Evolutionary conservation across 176 grass and related monocot species (phyloP).

Genomic region (barley (Hordeum vulgare)): MorexV3_pseudomolecules_assembly NC_058520.1:25451074-25451573

Average conservation of each 20-base stretch:
- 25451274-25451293: conserved; percentile 13
- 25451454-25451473: conserved; percentile 50
- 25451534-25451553: neutral
- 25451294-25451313: conserved; percentile 14
- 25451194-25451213: conserved; percentile 34
- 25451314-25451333: conserved; percentile 38
- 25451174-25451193: conserved; percentile 7
- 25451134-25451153: neutral
- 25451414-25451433: conserved; percentile 21
- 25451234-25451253: conserved; percentile 19
- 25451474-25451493: conserved; percentile 53
- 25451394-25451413: conserved; percentile 41
- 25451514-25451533: conserved; percentile 17
- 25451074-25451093: conserved; percentile 22
- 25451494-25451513: conserved; percentile 43
- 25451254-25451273: conserved; percentile 35
- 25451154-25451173: conserved; percentile 33
- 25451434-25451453: conserved; percentile 40
- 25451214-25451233: conserved; percentile 24
- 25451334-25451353: conserved; percentile 23
- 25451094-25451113: conserved; percentile 22
- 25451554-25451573: conserved; percentile 35
- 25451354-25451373: conserved; percentile 15
- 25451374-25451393: conserved; percentile 20
- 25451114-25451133: conserved; percentile 21